Evolutionary conservation across 164 flowering plant species (phyloP).

Genomic region (Vitis rotundifolia): DNA sequence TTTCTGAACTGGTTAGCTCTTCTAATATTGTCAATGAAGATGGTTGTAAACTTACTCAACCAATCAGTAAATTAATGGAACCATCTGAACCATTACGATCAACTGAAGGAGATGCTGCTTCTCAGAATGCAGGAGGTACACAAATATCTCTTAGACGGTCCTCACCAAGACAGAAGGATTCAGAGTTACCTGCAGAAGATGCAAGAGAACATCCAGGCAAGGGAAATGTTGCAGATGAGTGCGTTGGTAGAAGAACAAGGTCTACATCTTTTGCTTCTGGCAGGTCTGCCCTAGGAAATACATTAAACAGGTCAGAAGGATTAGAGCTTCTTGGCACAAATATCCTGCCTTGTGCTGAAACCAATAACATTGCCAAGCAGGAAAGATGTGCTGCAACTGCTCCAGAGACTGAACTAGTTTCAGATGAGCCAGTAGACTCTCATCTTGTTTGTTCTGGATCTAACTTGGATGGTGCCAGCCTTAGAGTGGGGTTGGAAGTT

Average conservation of each 20-base stretch:
- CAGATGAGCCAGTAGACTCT: conserved; percentile 17
- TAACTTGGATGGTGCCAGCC: conserved; percentile 13
- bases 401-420: conserved; percentile 22
- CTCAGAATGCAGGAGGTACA: neutral
- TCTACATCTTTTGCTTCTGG: conserved; percentile 3
- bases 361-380: conserved; percentile 11
- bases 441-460: conserved; percentile 17
- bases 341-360: conserved; percentile 7
- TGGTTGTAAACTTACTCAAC: neutral
- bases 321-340: conserved; percentile 10
- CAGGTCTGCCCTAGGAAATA: conserved; percentile 5
- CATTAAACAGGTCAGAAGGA: conserved; percentile 13
- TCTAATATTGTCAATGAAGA: neutral
- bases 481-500: conserved; percentile 20
- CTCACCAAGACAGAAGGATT: neutral
- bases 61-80: conserved; percentile 2
- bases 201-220: neutral
- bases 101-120: conserved; percentile 1
- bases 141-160: neutral
- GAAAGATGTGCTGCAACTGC: conserved; percentile 16
- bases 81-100: neutral
- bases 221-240: conserved; percentile 6
- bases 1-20: neutral
- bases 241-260: conserved; percentile 1
- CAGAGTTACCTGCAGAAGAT: conserved; percentile 1